Evolutionary conservation across 1,284 basidiomycete genomes (phyloP).

Genomic region (Neonothopanus nambi): DNA sequence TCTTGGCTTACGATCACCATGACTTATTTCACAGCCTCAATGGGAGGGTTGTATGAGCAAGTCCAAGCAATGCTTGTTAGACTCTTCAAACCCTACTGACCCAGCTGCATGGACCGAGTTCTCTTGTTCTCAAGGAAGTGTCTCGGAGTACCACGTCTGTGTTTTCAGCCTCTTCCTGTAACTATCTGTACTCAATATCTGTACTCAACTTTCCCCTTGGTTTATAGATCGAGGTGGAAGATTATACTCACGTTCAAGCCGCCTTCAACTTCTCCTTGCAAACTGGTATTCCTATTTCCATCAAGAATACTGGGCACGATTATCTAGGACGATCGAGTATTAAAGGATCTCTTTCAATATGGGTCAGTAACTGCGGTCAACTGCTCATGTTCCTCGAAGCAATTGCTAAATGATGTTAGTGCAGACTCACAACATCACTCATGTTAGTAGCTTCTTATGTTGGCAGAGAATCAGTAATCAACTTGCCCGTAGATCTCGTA

Average conservation of each 20-base stretch:
- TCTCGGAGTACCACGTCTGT: conserved; percentile 7
- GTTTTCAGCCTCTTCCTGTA: neutral
- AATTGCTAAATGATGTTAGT: neutral
- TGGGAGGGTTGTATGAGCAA: conserved; percentile 6
- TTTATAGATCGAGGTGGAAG: conserved; percentile 8
- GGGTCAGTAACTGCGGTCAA: neutral
- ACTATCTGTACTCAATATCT: neutral
- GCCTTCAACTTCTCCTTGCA: conserved; percentile 5
- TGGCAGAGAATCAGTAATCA: neutral
- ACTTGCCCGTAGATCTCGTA: conserved; percentile 1
- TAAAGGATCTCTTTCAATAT: neutral
- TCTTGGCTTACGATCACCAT: too few relatives aligned
- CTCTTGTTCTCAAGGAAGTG: conserved; percentile 3
- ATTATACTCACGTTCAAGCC: neutral
- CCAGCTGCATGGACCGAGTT: neutral
- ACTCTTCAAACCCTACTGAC: conserved; percentile 5
- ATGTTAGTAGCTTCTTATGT: neutral
- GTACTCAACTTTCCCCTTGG: conserved; percentile 32
- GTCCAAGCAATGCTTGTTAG: neutral
- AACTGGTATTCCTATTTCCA: conserved; percentile 35
- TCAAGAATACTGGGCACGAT: conserved; percentile 33
- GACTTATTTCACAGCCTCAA: conserved; percentile 25
- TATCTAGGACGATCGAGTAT: neutral
- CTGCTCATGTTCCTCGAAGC: too few relatives aligned
- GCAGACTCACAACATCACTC: neutral